Percentiles rank a stretch among this genome's conserved stretches.
phyloP scores from a whole-genome alignment of 1,284 basidiomycete genomes.

The Phylloporus sp. region DNA sequence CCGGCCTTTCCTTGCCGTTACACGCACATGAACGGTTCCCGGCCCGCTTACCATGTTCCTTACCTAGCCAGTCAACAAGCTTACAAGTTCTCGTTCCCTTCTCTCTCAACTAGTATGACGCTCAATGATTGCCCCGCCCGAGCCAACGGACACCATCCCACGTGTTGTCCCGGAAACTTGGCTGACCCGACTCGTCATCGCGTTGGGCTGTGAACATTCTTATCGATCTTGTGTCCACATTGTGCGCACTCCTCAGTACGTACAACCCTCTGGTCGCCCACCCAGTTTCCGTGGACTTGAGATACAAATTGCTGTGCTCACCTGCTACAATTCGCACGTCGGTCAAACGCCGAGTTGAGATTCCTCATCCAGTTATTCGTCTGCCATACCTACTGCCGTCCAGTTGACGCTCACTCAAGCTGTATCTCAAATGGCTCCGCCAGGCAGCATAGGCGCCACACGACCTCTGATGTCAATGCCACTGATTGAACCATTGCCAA shows the following conservation, averaged over 20 bases:
- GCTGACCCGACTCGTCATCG: not conserved
- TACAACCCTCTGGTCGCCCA: constrained; percentile 5
- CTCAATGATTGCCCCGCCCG: no score
- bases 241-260: constrained; percentile 10
- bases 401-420: not conserved
- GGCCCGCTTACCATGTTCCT: not conserved
- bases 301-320: constrained; percentile 14
- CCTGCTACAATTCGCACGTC: constrained; percentile 19
- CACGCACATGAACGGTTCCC: constrained; percentile 12
- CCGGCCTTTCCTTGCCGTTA: constrained; percentile 26
- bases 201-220: constrained; percentile 14
- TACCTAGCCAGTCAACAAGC: not conserved
- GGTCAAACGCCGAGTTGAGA: constrained; percentile 6
- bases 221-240: constrained; percentile 18
- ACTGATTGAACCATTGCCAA: not conserved
- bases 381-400: not conserved
- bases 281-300: constrained; percentile 13
- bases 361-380: not conserved
- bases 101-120: not conserved
- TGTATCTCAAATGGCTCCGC: not conserved
- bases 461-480: constrained; percentile 9
- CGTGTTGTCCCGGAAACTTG: not conserved
- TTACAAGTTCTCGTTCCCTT: not conserved
- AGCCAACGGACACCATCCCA: no score
- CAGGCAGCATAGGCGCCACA: constrained; percentile 2